Percentiles rank a stretch among this genome's conserved stretches.
Evolutionary conservation across 495 filamentous ascomycete species (phyloP).

Genomic region (Letharia columbiana): DNA sequence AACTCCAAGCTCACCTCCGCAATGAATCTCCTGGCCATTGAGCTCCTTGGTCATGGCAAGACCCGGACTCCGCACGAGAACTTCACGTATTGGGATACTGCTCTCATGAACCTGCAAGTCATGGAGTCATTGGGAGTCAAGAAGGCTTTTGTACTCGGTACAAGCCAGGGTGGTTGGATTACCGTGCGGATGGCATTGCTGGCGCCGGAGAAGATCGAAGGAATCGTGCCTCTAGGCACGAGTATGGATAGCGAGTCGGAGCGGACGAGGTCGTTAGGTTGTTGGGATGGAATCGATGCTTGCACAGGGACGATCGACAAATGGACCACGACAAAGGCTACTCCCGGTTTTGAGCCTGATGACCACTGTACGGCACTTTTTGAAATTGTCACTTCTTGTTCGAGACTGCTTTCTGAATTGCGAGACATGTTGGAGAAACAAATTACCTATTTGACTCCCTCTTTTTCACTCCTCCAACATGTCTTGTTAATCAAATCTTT

Average conservation of each 20-base stretch:
- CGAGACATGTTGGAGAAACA: too few species aligned
- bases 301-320: slow-evolving; percentile 36
- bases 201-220: slow-evolving; percentile 52
- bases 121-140: slow-evolving; percentile 45
- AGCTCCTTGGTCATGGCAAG: slow-evolving; percentile 44
- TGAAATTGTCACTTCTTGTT: too few species aligned
- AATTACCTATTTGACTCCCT: too few species aligned
- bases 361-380: slow-evolving; percentile 31
- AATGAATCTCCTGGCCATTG: slow-evolving; percentile 44
- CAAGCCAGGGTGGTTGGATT: slow-evolving; percentile 57
- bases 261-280: slow-evolving; percentile 41
- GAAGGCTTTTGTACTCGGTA: slow-evolving; percentile 50
- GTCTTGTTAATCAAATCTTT: too few species aligned
- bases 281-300: slow-evolving; percentile 47
- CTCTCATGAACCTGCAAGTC: slow-evolving; percentile 43
- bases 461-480: too few species aligned
- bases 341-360: slow-evolving; percentile 45
- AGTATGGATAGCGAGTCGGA: slow-evolving; percentile 55
- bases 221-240: slow-evolving; percentile 53
- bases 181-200: slow-evolving; percentile 50
- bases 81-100: slow-evolving; percentile 48
- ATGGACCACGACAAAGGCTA: slow-evolving; percentile 38
- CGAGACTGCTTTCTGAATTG: too few species aligned
- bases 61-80: slow-evolving; percentile 36
- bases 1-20: slow-evolving; percentile 24